A percentile compares a stretch with the other conserved stretches of the same genome.
phyloP scores from a whole-genome alignment of 441 rosid species.

The Melastoma candidum region DNA sequence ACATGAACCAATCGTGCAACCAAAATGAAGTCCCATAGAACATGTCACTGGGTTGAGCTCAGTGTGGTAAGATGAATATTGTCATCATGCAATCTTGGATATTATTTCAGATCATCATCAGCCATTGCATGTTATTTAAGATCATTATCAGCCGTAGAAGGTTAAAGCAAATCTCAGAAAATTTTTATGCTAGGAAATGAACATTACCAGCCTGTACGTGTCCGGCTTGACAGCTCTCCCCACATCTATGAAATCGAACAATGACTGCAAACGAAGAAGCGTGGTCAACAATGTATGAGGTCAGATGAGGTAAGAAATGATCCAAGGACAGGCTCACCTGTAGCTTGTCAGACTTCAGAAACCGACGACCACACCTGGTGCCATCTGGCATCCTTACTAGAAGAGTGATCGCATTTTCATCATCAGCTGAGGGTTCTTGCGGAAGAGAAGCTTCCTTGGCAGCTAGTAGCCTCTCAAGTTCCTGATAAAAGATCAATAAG shows the following conservation, averaged over 20 bases:
- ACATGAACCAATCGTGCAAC: too few relatives aligned
- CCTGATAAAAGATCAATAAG: slow-evolving; percentile 31
- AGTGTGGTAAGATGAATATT: too few relatives aligned
- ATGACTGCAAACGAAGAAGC: slow-evolving; percentile 45
- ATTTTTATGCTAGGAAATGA: neutral
- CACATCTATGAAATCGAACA: slow-evolving; percentile 84
- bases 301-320: slow-evolving; percentile 2
- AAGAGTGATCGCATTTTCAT: slow-evolving; percentile 81
- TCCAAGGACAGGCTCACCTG: slow-evolving; percentile 33
- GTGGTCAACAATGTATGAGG: neutral
- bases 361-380: slow-evolving; percentile 78
- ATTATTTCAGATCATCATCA: neutral
- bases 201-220: slow-evolving; percentile 73
- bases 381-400: slow-evolving; percentile 96
- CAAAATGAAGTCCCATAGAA: too few relatives aligned
- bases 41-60: too few relatives aligned
- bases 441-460: slow-evolving; percentile 92
- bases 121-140: too few relatives aligned
- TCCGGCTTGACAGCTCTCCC: slow-evolving; percentile 83
- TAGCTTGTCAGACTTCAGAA: slow-evolving; percentile 67
- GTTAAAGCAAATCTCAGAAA: neutral
- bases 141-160: neutral
- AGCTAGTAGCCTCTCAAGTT: slow-evolving; percentile 67
- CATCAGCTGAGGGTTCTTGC: slow-evolving; percentile 64
- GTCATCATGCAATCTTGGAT: too few relatives aligned